phyloP scores from a whole-genome alignment of 2,329 filamentous ascomycete species.

The Fusarium hostae region DNA sequence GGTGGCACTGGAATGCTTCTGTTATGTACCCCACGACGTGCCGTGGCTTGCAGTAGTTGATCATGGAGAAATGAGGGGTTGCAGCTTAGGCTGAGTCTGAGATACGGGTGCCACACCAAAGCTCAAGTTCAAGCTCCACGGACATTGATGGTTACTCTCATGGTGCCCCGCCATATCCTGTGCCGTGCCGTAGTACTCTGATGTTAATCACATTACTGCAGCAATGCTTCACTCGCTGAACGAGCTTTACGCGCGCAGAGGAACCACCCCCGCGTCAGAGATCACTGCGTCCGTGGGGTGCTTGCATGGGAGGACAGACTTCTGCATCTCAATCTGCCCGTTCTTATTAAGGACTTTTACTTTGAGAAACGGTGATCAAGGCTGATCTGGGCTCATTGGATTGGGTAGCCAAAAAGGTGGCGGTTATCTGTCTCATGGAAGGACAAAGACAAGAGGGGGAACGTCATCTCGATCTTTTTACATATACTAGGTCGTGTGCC shows the following conservation, averaged over 20 bases:
- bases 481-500: slow-evolving; percentile 26
- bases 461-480: slow-evolving; percentile 34
- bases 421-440: slow-evolving; percentile 26
- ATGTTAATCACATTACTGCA: not conserved
- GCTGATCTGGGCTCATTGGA: slow-evolving; percentile 22
- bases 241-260: slow-evolving; percentile 2
- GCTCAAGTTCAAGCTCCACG: slow-evolving; percentile 1
- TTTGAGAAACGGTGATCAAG: slow-evolving; percentile 29
- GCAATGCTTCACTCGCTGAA: not conserved
- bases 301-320: slow-evolving; percentile 22
- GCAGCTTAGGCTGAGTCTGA: slow-evolving; percentile 16
- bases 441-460: slow-evolving; percentile 24
- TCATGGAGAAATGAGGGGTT: slow-evolving; percentile 45
- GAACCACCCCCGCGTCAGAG: slow-evolving; percentile 26
- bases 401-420: slow-evolving; percentile 31
- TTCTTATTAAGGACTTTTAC: slow-evolving; percentile 34
- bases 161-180: slow-evolving; percentile 16
- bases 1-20: slow-evolving; percentile 8
- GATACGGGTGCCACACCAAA: slow-evolving; percentile 6
- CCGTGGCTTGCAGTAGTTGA: slow-evolving; percentile 44
- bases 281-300: slow-evolving; percentile 17
- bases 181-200: slow-evolving; percentile 3
- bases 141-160: slow-evolving; percentile 19
- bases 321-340: slow-evolving; percentile 17
- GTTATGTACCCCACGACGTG: slow-evolving; percentile 28